These are phyloP conservation scores for Plectosphaerella plurivora DNA, from an alignment of 2,329 filamentous ascomycete genomes.

Conservation along the genomic window DNA sequence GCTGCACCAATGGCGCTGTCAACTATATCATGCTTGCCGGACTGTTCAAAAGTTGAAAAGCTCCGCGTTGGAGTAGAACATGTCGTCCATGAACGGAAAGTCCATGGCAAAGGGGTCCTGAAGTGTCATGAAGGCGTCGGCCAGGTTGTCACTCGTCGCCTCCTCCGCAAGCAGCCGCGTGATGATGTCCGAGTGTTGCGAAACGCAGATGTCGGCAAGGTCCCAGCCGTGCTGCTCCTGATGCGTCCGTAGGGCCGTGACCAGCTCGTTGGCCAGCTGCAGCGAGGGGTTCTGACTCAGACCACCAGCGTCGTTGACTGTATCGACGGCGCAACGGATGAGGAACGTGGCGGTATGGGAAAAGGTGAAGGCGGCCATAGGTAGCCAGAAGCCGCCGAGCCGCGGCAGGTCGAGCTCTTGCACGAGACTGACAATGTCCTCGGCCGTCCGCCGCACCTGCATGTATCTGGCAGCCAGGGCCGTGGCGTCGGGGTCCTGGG, in stretches of 20 bases:
- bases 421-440: slow-evolving; percentile 43
- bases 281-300: slow-evolving; percentile 33
- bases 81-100: slow-evolving; percentile 3
- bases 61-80: slow-evolving; percentile 1
- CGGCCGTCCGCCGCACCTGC: slow-evolving; percentile 37
- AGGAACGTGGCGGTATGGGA: slow-evolving; percentile 45
- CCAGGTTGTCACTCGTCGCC: not conserved
- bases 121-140: not conserved
- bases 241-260: slow-evolving; percentile 32
- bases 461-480: slow-evolving; percentile 22
- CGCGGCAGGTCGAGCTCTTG: slow-evolving; percentile 39
- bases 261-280: slow-evolving; percentile 35
- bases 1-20: too few species aligned
- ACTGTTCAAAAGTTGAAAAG: not conserved
- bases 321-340: slow-evolving; percentile 41
- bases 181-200: slow-evolving; percentile 40
- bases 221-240: slow-evolving; percentile 40
- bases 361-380: slow-evolving; percentile 41
- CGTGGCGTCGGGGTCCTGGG: not conserved
- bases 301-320: slow-evolving; percentile 27
- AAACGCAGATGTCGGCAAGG: slow-evolving; percentile 43
- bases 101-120: not conserved
- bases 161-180: slow-evolving; percentile 31
- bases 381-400: slow-evolving; percentile 45
- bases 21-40: too few species aligned